These are phyloP conservation scores for Candida mesenterica DNA, from an alignment of 1,139 yeast species.

Conservation along the genomic window DNA sequence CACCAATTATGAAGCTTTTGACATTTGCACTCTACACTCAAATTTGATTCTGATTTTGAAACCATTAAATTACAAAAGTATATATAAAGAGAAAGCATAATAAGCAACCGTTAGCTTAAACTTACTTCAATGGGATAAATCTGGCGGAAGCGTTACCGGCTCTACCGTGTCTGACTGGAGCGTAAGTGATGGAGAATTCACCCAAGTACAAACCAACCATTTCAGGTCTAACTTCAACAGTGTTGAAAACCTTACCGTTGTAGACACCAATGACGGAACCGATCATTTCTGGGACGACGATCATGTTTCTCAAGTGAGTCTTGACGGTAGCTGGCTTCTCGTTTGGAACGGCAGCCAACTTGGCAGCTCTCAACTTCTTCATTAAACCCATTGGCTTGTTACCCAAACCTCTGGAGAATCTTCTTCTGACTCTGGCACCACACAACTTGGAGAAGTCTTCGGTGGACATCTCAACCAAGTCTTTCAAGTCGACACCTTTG, in stretches of 20 bases:
- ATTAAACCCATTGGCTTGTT: slow-evolving; percentile 95
- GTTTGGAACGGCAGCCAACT: slow-evolving; percentile 85
- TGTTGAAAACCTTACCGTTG: slow-evolving; percentile 99
- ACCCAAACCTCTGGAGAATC: slow-evolving; percentile 97
- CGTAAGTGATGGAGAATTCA: slow-evolving; percentile 99
- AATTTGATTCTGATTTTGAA: slow-evolving; percentile 8
- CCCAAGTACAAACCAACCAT: slow-evolving; percentile 99
- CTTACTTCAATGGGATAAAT: slow-evolving; percentile 67
- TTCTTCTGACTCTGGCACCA: slow-evolving; percentile 99
- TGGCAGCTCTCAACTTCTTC: slow-evolving; percentile 98
- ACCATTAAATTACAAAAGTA: slow-evolving; percentile 18
- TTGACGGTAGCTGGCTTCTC: slow-evolving; percentile 98
- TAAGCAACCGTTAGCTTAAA: slow-evolving; percentile 5
- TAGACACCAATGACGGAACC: slow-evolving; percentile 98
- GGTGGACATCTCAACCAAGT: slow-evolving; percentile 89
- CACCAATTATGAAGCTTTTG: too few relatives aligned
- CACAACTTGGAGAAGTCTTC: slow-evolving; percentile 97
- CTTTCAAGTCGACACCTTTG: slow-evolving; percentile 98
- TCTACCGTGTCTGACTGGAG: slow-evolving; percentile 99
- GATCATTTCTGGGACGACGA: slow-evolving; percentile 99
- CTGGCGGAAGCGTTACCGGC: slow-evolving; percentile 93
- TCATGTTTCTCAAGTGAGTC: slow-evolving; percentile 99
- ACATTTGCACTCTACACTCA: too few relatives aligned
- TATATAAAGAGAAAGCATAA: slow-evolving; percentile 7
- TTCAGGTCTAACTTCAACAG: slow-evolving; percentile 98